phyloP scores from a whole-genome alignment of 768 basidiomycete genomes.

The Daedaleopsis nitida region DNA sequence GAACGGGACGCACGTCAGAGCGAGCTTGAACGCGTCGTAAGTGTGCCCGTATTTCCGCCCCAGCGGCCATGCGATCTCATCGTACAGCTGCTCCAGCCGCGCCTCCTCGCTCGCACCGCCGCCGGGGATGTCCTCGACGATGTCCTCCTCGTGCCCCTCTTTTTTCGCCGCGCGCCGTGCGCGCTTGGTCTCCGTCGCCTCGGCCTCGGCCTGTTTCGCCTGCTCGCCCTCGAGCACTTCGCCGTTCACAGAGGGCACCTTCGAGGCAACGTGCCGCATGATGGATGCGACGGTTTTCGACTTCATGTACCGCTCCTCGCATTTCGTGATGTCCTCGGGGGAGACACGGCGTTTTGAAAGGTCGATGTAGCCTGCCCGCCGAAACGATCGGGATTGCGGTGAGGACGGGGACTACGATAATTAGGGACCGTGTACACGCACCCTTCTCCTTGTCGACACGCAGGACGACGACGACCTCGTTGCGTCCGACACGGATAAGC shows the following conservation, averaged over 20 bases:
- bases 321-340: constrained; percentile 97
- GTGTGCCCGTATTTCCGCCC: constrained; percentile 92
- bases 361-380: constrained; percentile 89
- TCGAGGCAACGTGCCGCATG: constrained; percentile 87
- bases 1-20: constrained; percentile 71
- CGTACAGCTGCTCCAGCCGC: constrained; percentile 84
- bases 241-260: constrained; percentile 53
- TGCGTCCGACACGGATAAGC: constrained; percentile 94
- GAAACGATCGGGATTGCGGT: not conserved
- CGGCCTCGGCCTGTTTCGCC: constrained; percentile 30
- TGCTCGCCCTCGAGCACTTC: constrained; percentile 33
- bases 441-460: constrained; percentile 99
- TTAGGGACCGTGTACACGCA: constrained; percentile 32
- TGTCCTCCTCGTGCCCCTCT: constrained; percentile 47
- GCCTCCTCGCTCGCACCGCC: constrained; percentile 67
- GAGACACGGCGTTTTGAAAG: constrained; percentile 97
- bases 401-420: not conserved
- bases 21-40: constrained; percentile 97
- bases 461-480: constrained; percentile 97
- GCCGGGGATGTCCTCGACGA: constrained; percentile 41
- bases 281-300: constrained; percentile 95
- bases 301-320: constrained; percentile 98
- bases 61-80: constrained; percentile 91
- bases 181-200: constrained; percentile 47
- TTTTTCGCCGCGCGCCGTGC: constrained; percentile 45